Evolutionary conservation across 306 rosid genomes (phyloP).

Genomic region (Rubus parviflorus): DNA sequence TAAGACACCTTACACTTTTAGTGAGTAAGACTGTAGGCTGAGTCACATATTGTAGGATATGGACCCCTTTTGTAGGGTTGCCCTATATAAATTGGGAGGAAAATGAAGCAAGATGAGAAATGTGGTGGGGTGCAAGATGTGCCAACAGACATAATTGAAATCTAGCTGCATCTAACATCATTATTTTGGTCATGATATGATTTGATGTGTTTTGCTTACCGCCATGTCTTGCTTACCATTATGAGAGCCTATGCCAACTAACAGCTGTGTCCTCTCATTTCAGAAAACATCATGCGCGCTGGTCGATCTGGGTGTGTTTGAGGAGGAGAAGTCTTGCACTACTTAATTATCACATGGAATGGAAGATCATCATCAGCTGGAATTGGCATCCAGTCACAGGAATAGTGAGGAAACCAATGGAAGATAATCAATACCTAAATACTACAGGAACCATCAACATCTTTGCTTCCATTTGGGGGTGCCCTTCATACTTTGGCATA

Average conservation of each 20-base stretch:
- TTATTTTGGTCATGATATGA: constrained; percentile 36
- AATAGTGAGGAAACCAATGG: neutral
- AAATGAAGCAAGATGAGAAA: constrained; percentile 22
- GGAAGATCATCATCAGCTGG: neutral
- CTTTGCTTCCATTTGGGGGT: constrained; percentile 1
- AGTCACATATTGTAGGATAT: constrained; percentile 3
- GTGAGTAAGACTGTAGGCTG: neutral
- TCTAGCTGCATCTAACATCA: constrained; percentile 27
- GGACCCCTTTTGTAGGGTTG: constrained; percentile 11
- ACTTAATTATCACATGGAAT: neutral
- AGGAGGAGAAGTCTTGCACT: constrained; percentile 10
- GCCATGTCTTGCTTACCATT: constrained; percentile 17
- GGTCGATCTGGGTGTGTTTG: constrained; percentile 11
- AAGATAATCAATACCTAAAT: neutral
- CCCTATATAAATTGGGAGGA: neutral
- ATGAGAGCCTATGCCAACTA: constrained; percentile 36
- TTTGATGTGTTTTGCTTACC: constrained; percentile 31
- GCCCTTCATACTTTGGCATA: constrained; percentile 28
- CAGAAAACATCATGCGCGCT: constrained; percentile 24
- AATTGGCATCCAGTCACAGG: neutral
- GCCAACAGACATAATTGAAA: constrained; percentile 37
- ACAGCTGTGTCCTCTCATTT: constrained; percentile 29
- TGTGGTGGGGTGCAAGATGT: constrained; percentile 32
- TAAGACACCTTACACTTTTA: neutral
- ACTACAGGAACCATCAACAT: neutral